A percentile compares a stretch with the other conserved stretches of the same genome.
These are phyloP conservation scores for Tetracladium maxilliforme DNA, from an alignment of 2,329 filamentous ascomycete genomes.

Conservation along the genomic window DNA sequence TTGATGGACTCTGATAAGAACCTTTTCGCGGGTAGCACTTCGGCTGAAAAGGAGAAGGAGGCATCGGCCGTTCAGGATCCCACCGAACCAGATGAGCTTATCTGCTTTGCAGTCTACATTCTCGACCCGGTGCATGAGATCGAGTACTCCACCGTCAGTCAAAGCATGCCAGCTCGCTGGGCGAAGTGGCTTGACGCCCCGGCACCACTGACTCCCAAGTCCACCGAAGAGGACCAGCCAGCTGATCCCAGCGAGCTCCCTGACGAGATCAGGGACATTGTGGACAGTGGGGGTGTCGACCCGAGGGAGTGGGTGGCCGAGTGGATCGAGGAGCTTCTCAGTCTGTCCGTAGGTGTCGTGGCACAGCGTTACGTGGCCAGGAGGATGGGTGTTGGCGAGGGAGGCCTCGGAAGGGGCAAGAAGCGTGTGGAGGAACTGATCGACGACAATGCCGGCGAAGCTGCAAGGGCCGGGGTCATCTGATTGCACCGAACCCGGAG, in stretches of 20 bases:
- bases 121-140: constrained; percentile 87
- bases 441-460: constrained; percentile 41
- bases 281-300: constrained; percentile 63
- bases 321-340: constrained; percentile 84
- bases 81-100: constrained; percentile 38
- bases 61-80: constrained; percentile 34
- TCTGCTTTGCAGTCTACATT: constrained; percentile 66
- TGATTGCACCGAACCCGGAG: too few species aligned
- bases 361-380: constrained; percentile 91
- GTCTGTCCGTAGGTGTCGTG: constrained; percentile 65
- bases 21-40: constrained; percentile 57
- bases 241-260: constrained; percentile 40
- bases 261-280: constrained; percentile 75
- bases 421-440: constrained; percentile 41
- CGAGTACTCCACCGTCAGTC: constrained; percentile 69
- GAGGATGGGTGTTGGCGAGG: constrained; percentile 90
- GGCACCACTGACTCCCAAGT: constrained; percentile 35
- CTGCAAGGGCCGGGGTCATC: constrained; percentile 40
- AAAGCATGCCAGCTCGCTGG: constrained; percentile 75
- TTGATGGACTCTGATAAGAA: constrained; percentile 45
- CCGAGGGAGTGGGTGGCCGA: constrained; percentile 95
- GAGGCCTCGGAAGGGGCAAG: constrained; percentile 45
- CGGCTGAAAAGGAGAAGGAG: constrained; percentile 39
- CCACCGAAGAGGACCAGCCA: constrained; percentile 24
- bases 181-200: constrained; percentile 79